Conservation (phyloP, 352 stramenopile genomes). For the Globisporangium splendens region DNA sequence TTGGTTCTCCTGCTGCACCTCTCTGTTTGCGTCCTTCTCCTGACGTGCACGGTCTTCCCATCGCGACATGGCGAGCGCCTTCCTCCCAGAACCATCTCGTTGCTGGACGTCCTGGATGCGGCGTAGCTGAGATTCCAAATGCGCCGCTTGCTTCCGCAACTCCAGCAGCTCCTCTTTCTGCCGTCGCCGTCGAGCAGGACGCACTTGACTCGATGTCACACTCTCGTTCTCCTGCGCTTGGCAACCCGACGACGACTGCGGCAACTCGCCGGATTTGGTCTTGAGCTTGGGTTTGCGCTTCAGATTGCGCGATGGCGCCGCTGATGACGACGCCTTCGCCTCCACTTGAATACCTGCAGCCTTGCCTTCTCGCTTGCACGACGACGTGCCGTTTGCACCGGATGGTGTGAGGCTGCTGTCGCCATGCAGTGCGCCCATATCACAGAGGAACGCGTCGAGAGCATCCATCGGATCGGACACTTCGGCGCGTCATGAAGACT, state of each 20-base stretch:
- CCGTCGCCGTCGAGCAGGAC: conserved; percentile 5
- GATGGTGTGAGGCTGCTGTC: not conserved
- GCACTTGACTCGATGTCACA: not conserved
- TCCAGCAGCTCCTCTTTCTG: conserved; percentile 14
- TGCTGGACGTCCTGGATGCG: not conserved
- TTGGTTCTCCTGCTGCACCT: conserved; percentile 6
- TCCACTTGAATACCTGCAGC: too few relatives aligned
- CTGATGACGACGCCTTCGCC: too few relatives aligned
- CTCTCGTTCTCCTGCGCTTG: not conserved
- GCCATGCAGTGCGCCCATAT: conserved; percentile 10
- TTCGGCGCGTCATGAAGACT: too few relatives aligned
- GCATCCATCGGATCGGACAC: conserved; percentile 9
- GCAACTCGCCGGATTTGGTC: too few relatives aligned
- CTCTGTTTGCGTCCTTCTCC: not conserved
- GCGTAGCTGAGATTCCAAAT: conserved; percentile 10
- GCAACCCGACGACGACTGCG: too few relatives aligned
- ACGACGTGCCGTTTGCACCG: not conserved
- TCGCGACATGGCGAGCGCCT: not conserved
- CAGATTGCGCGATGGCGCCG: too few relatives aligned
- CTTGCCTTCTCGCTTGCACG: not conserved
- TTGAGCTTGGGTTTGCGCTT: too few relatives aligned
- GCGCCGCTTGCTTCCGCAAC: conserved; percentile 5
- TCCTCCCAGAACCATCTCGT: not conserved
- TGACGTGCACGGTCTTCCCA: conserved; percentile 2
- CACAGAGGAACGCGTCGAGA: conserved; percentile 13